Conservation (phyloP, 2,329 filamentous ascomycete species). For the Aspergillus melleus region DNA sequence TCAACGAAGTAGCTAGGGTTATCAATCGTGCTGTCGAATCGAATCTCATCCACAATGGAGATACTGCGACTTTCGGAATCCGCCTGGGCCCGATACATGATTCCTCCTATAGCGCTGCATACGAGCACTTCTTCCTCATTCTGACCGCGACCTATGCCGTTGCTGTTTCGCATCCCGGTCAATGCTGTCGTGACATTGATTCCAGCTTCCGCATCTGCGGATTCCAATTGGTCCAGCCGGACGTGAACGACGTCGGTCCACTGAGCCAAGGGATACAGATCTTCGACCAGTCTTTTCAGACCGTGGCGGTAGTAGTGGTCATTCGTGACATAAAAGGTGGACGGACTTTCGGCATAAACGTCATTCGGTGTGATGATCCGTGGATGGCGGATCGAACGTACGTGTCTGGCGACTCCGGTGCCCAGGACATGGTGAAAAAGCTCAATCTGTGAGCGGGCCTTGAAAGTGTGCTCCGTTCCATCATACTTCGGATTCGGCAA, state of each 20-base stretch:
- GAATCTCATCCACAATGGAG: constrained; percentile 44
- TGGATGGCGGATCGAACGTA: constrained; percentile 56
- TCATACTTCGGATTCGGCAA: constrained; percentile 50
- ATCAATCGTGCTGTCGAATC: constrained; percentile 51
- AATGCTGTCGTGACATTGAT: constrained; percentile 49
- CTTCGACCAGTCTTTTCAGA: constrained; percentile 49
- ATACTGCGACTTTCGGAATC: constrained; percentile 34
- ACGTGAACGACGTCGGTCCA: constrained; percentile 56
- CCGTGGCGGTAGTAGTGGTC: constrained; percentile 58
- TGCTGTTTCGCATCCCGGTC: constrained; percentile 53
- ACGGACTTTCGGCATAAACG: constrained; percentile 49
- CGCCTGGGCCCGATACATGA: constrained; percentile 44
- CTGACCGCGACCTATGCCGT: constrained; percentile 56
- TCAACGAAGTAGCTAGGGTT: constrained; percentile 62
- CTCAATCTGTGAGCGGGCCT: constrained; percentile 57
- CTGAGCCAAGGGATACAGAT: constrained; percentile 39
- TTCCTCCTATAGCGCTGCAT: constrained; percentile 46
- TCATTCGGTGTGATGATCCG: constrained; percentile 62
- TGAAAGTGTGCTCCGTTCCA: constrained; percentile 27
- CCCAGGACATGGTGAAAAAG: constrained; percentile 57
- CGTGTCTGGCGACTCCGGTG: constrained; percentile 42
- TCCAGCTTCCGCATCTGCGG: constrained; percentile 30
- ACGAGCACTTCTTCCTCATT: constrained; percentile 35
- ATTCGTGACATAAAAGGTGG: constrained; percentile 60
- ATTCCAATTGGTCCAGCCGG: constrained; percentile 31